phyloP scores from a whole-genome alignment of 2,329 filamentous ascomycete species.

The Ceratocystis destructans region DNA sequence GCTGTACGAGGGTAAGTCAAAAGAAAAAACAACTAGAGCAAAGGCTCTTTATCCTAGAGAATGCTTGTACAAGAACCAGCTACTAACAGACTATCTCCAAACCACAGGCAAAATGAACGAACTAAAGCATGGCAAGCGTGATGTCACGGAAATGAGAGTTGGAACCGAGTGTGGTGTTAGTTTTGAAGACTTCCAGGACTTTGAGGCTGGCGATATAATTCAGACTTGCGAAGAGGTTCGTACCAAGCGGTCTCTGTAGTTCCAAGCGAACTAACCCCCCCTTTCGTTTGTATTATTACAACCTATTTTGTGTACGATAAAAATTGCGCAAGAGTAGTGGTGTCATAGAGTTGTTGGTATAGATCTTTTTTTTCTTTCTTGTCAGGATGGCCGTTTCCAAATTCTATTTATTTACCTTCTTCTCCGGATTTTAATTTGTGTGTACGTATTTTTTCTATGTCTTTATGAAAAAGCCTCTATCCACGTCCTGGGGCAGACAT shows the following conservation, averaged over 20 bases:
- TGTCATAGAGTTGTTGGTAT: slow-evolving; percentile 1
- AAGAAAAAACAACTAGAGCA: slow-evolving; percentile 6
- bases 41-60: slow-evolving; percentile 20
- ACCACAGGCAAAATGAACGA: slow-evolving; percentile 57
- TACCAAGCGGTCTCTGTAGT: slow-evolving; percentile 51
- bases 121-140: slow-evolving; percentile 86
- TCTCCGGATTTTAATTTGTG: neutral
- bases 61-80: neutral
- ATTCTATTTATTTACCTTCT: neutral
- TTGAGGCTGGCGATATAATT: slow-evolving; percentile 69
- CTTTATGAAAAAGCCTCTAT: slow-evolving; percentile 1
- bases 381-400: neutral
- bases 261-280: neutral
- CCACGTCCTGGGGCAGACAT: slow-evolving; percentile 34
- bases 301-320: slow-evolving; percentile 12
- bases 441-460: neutral
- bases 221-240: slow-evolving; percentile 71
- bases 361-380: neutral
- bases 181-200: slow-evolving; percentile 66
- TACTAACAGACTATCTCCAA: neutral
- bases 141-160: slow-evolving; percentile 78
- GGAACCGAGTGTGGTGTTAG: slow-evolving; percentile 86
- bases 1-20: slow-evolving; percentile 64
- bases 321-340: neutral
- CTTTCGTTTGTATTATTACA: slow-evolving; percentile 2